Evolutionary conservation across 148 eudicot genomes (phyloP), one percentile per base, ranked within the genome.

Genomic region (Arbutus unedo): DNA sequence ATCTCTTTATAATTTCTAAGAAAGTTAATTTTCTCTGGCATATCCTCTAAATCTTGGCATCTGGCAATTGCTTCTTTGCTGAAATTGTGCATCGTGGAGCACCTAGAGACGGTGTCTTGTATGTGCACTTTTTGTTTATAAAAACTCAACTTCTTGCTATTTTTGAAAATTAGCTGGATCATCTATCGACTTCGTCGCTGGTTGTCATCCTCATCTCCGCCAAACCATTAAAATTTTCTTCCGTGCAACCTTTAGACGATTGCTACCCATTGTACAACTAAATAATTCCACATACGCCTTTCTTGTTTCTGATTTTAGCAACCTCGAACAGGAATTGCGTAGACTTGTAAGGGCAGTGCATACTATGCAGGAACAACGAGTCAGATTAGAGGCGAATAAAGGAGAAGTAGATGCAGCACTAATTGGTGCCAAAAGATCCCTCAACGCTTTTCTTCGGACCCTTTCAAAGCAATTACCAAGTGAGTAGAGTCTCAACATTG

Each of bases 301-400:
- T 70, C 47, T 70, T 43, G 74, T 3, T 43, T 70, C 21, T 70
- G 49, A 70, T 43, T 5, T 41, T 70, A 14, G 14, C 5, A 25
- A 43, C 25, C 6, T n/a, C 47, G 23, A n/a, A 47, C 77, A 74
- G 53, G 54, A 74, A 44, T n/a, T 74, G 77, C 51, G 54, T 16
- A 74, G 54, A 74, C 77, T 74, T 47, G 77, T 47, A 4, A 44
- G 54, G 55, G 31, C 45, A 44, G 54, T 74, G 23, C 77, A 74
- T 19, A 3, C 25, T 48, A 19, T 3, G 54, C 77, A 47, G 47
- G 77, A 74, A 19, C 50, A 44, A 18, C 54, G 14, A 48, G 21
- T 47, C 77, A 44, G 13, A 19, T 74, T 19, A 4, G 71, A 66
- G 48, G 21, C 19, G 77, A 47, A 74, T 18, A 48, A n/a, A 4